Evolutionary conservation across 2,329 filamentous ascomycete species (phyloP).

Genomic region (Apiospora arundinis): DNA sequence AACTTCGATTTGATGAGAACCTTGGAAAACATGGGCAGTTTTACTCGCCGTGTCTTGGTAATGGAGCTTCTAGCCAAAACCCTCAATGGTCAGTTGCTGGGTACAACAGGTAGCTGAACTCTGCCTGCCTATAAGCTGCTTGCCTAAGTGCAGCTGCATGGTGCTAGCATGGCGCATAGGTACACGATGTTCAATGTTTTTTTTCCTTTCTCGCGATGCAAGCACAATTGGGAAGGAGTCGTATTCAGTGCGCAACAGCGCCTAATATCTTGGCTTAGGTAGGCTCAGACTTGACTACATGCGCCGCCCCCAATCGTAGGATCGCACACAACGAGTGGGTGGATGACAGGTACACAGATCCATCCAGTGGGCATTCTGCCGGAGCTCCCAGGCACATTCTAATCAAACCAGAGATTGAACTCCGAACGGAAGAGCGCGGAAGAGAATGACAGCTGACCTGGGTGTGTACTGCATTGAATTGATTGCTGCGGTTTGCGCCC

Average conservation of each 20-base stretch:
- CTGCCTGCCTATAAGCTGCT: background rate
- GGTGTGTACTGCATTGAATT: background rate
- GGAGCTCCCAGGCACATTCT: background rate
- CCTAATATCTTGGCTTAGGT: background rate
- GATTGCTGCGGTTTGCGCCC: background rate
- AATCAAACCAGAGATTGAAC: conserved; percentile 14
- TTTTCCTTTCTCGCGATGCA: background rate
- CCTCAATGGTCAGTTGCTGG: background rate
- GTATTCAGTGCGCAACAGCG: background rate
- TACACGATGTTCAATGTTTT: background rate
- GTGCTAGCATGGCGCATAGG: background rate
- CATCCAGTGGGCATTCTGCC: background rate
- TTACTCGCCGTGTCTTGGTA: background rate
- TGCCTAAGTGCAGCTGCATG: background rate
- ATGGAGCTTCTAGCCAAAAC: background rate
- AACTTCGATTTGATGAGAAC: background rate
- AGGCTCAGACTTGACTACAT: background rate
- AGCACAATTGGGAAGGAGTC: background rate
- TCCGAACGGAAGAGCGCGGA: background rate
- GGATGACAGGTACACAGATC: background rate
- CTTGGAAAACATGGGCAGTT: background rate
- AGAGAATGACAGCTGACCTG: background rate
- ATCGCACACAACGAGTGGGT: background rate
- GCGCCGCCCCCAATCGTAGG: background rate
- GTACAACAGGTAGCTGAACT: background rate